Base-by-base conservation (phyloP, 768 basidiomycete species). In the Amanita inopinata region DNA sequence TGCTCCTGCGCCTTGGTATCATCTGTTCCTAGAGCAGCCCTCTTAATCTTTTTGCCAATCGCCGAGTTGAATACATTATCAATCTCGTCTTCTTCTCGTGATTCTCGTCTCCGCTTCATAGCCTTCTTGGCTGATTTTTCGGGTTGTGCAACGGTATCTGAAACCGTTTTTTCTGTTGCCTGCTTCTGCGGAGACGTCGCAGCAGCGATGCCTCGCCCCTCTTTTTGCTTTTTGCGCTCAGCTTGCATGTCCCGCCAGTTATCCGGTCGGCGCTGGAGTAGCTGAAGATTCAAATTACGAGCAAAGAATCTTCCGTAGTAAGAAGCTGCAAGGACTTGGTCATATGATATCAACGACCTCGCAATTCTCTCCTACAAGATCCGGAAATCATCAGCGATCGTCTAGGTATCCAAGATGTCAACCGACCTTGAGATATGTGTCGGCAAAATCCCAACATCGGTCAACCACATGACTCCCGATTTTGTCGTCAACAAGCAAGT, bases 331-430 rank as follows among this genome's bases (percentile, higher is more conserved):
- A 98, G 74, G 12, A 68, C 67, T 23, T 77, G 73, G 46, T 90
- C 83, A 46, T 87, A 73, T 1, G 74, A 62, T 10, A 89, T 61
- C 8, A 97, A 66, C 17, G 86, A 85, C 11, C 78, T 76, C 2
- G 84, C 92, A 41, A 99, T 88, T 60, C 93, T 94, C 64, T 96
- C 92, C 89, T 94, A n/a, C n/a, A n/a, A n/a, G n/a, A n/a, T n/a
- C n/a, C n/a, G n/a, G n/a, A n/a, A 50, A 38, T 28, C 20, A 30
- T 18, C 19, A 38, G 18, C 1, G 23, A 19, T 28, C 46, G 38
- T 34, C 30, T 48, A 8, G 24, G 42, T 32, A 7, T 18, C 35
- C 17, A 7, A 32, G 12, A 10, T 20, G 24, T 45, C 15, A 11
- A 34, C 20, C 55, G 69, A 92, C 91, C 68, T 85, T 92, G 50